Percentiles rank a stretch among this genome's conserved stretches.
Conservation (phyloP, 768 basidiomycete species). For the Terana coerulea region DNA sequence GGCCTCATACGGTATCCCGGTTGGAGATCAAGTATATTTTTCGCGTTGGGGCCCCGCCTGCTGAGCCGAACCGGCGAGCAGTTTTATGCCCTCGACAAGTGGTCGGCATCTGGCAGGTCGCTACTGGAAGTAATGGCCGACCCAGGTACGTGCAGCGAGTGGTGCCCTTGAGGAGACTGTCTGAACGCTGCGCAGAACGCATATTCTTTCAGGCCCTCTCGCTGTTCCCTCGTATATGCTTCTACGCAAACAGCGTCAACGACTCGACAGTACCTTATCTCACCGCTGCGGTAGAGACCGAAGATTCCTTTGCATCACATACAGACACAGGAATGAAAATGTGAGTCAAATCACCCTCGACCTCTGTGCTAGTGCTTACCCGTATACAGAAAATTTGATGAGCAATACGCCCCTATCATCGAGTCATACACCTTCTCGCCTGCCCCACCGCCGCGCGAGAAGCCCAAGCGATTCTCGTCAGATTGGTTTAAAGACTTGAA, state of each 20-base stretch:
- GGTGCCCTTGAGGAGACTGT: too few species aligned
- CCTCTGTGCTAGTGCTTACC: neutral
- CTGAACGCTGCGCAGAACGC: conserved; percentile 40
- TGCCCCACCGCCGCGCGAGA: conserved; percentile 38
- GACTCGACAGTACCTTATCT: conserved; percentile 82
- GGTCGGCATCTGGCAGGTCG: conserved; percentile 61
- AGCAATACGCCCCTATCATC: conserved; percentile 55
- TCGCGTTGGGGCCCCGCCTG: conserved; percentile 60
- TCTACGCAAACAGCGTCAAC: conserved; percentile 80
- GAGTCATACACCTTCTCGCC: conserved; percentile 46
- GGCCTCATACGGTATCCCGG: conserved; percentile 67
- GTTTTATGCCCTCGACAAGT: conserved; percentile 56
- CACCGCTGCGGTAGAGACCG: conserved; percentile 66
- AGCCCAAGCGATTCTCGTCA: conserved; percentile 36
- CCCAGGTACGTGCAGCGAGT: conserved; percentile 50
- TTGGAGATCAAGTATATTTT: conserved; percentile 48
- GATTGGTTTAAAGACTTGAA: conserved; percentile 44
- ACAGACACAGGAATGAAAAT: conserved; percentile 56
- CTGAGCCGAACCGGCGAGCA: conserved; percentile 76
- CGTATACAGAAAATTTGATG: conserved; percentile 45
- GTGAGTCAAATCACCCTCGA: conserved; percentile 29
- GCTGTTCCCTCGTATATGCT: conserved; percentile 61
- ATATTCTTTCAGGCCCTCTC: conserved; percentile 73
- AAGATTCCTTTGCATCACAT: conserved; percentile 62
- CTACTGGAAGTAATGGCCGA: conserved; percentile 79